These are phyloP conservation scores for Cyberlindnera suaveolens DNA, from an alignment of 805 yeast genomes.

Conservation along the genomic window DNA sequence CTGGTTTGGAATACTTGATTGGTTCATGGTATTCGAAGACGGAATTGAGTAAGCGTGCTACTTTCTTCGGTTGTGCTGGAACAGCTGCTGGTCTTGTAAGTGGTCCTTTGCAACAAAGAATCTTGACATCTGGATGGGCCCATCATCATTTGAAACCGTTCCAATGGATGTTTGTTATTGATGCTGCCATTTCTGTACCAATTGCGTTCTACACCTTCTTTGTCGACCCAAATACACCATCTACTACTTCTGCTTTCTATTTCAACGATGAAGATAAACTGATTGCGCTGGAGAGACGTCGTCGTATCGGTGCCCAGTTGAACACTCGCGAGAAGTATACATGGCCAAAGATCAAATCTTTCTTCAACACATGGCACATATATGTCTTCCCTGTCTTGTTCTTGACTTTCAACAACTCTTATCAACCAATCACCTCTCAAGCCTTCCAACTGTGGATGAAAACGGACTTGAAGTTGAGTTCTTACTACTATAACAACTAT, in stretches of 20 bases:
- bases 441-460: constrained; percentile 43
- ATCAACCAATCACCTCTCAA: constrained; percentile 31
- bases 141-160: constrained; percentile 27
- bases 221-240: constrained; percentile 41
- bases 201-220: constrained; percentile 37
- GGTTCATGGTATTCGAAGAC: constrained; percentile 31
- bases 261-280: constrained; percentile 36
- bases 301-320: constrained; percentile 36
- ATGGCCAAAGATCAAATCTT: constrained; percentile 31
- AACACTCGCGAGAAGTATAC: constrained; percentile 37
- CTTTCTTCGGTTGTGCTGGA: constrained; percentile 30
- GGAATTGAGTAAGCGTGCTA: constrained; percentile 32
- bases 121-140: constrained; percentile 23
- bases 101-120: constrained; percentile 33
- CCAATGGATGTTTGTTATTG: constrained; percentile 43
- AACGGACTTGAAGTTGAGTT: constrained; percentile 26
- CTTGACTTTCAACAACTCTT: constrained; percentile 13
- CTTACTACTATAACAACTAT: constrained; percentile 32
- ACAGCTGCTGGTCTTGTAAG: constrained; percentile 30
- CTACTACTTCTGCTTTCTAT: constrained; percentile 37
- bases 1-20: constrained; percentile 37
- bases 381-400: constrained; percentile 34
- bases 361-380: constrained; percentile 44
- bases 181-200: constrained; percentile 37
- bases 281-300: constrained; percentile 42